phyloP scores from a whole-genome alignment of 495 filamentous ascomycete species.

The Pyrenula aspistea region DNA sequence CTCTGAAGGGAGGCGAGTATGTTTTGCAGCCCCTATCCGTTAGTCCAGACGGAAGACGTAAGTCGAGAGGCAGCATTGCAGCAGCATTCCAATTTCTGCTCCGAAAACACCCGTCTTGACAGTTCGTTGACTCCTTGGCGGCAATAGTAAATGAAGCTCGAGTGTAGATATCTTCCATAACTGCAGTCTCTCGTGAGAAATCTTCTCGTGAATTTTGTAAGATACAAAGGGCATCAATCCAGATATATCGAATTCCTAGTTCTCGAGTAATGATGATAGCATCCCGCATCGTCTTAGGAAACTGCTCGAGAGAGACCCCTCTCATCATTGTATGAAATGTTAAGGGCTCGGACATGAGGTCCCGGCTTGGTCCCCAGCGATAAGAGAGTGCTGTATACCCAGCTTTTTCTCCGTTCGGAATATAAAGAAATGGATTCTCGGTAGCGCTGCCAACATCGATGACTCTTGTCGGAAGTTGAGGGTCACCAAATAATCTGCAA shows the following conservation, averaged over 20 bases:
- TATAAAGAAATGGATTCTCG: constrained; percentile 2
- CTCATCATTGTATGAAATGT: not conserved
- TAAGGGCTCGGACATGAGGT: not conserved
- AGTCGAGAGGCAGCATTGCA: constrained; percentile 7
- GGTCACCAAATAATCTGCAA: not conserved
- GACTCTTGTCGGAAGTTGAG: constrained; percentile 7
- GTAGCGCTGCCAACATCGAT: constrained; percentile 7
- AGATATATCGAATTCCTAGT: constrained; percentile 12
- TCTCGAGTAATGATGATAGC: constrained; percentile 8
- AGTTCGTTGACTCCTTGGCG: constrained; percentile 1
- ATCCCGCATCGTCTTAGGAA: constrained; percentile 10
- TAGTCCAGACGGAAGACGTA: not conserved
- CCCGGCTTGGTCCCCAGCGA: constrained; percentile 8
- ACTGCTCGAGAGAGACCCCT: not conserved
- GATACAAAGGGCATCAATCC: constrained; percentile 14
- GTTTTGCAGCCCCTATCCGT: not conserved
- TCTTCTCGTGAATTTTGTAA: constrained; percentile 10
- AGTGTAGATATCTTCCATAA: constrained; percentile 8
- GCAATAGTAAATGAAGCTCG: constrained; percentile 6
- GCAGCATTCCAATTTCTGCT: constrained; percentile 33
- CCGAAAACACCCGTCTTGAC: constrained; percentile 19
- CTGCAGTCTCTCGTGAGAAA: constrained; percentile 5
- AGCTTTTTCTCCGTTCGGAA: not conserved
- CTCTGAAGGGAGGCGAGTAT: not conserved
- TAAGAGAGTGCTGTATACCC: constrained; percentile 7